Evolutionary conservation across 805 yeast genomes (phyloP).

Genomic region (Zygosaccharomyces siamensis): DNA sequence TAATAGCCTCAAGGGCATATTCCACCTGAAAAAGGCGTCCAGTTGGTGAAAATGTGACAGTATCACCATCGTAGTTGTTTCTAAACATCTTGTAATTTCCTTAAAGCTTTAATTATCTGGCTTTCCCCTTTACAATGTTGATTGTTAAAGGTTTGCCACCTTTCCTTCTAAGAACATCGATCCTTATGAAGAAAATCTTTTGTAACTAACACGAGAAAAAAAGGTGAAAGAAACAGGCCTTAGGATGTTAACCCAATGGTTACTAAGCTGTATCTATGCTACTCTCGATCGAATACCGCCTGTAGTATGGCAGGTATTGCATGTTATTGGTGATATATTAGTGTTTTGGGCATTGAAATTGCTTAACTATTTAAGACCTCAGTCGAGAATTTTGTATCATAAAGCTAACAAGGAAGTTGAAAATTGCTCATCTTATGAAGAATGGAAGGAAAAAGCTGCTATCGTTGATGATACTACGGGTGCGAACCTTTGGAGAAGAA

Average conservation of each 20-base stretch:
- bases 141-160: constrained; percentile 8
- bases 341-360: constrained; percentile 38
- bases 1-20: constrained; percentile 95
- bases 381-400: constrained; percentile 31
- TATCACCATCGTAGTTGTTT: constrained; percentile 97
- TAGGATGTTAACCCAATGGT: constrained; percentile 17
- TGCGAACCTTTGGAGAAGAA: constrained; percentile 68
- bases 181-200: neutral
- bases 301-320: constrained; percentile 37
- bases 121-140: neutral
- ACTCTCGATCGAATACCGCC: constrained; percentile 41
- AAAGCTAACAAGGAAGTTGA: constrained; percentile 47
- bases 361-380: constrained; percentile 28
- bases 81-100: constrained; percentile 55
- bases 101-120: neutral
- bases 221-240: neutral
- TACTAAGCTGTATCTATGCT: constrained; percentile 26
- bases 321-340: constrained; percentile 40
- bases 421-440: constrained; percentile 54
- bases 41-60: constrained; percentile 97
- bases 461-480: constrained; percentile 49
- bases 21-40: constrained; percentile 98
- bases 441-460: constrained; percentile 59
- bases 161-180: neutral
- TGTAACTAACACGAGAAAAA: neutral